Percentiles rank a stretch among this genome's conserved stretches.
phyloP scores from a whole-genome alignment of 192 early-diverging fungal species.

The Backusella sp. region DNA sequence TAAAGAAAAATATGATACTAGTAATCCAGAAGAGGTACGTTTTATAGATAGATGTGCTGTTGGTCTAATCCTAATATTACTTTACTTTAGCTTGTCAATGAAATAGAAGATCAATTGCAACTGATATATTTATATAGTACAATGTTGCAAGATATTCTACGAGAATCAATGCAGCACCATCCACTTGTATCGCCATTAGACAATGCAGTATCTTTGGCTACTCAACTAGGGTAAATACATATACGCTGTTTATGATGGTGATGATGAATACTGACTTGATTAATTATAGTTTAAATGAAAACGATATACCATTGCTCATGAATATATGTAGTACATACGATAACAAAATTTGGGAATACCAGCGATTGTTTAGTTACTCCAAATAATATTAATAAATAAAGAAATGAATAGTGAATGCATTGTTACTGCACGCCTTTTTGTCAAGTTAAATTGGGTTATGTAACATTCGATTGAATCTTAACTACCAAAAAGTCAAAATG shows the following conservation, averaged over 20 bases:
- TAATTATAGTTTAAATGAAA: slow-evolving; percentile 21
- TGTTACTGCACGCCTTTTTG: neutral
- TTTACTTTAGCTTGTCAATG: slow-evolving; percentile 39
- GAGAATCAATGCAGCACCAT: slow-evolving; percentile 8
- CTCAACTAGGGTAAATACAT: slow-evolving; percentile 23
- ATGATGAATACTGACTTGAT: neutral
- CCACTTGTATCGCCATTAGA: neutral
- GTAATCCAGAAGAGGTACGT: slow-evolving; percentile 44
- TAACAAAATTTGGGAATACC: slow-evolving; percentile 21
- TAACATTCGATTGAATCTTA: too few species aligned
- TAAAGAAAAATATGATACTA: slow-evolving; percentile 22
- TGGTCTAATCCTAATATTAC: neutral
- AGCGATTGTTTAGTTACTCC: neutral
- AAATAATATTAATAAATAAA: slow-evolving; percentile 1
- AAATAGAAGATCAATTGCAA: slow-evolving; percentile 49
- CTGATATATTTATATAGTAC: slow-evolving; percentile 37
- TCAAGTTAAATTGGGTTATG: neutral
- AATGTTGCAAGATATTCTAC: slow-evolving; percentile 20
- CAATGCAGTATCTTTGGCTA: slow-evolving; percentile 1
- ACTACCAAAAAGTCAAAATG: too few species aligned
- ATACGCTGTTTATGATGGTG: neutral
- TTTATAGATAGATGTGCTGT: neutral
- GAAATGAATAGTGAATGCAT: neutral
- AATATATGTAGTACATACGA: slow-evolving; percentile 37
- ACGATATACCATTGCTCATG: slow-evolving; percentile 33